Evolutionary conservation across 148 eudicot genomes (phyloP), one percentile per base, ranked within the genome.

Genomic region (Chenopodium quinoa): DNA sequence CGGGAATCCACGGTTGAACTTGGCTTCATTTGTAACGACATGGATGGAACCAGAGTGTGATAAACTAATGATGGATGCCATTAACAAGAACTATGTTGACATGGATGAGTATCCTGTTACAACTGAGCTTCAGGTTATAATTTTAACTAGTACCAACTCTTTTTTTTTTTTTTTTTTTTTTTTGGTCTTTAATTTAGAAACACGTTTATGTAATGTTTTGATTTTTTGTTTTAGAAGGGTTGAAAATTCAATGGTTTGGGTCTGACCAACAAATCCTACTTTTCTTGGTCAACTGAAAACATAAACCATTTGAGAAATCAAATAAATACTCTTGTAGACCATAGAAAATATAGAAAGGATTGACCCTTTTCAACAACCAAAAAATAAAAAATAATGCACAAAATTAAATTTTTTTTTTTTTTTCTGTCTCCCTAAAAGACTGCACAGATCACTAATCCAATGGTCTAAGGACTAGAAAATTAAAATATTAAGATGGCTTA

Each of bases 1-100:
- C 22, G 89, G 87, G 19, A 87, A 87, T 68, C 81, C 81, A 10
- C 34, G 83, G 79, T 32, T 87, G 65, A 84, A 87, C 65, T 11
- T 85, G 54, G 89, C 87, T 1, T 87, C 89, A 0, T 87, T 87
- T 9, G 89, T 87, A 54, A 87, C 89, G 0, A 87, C 87, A 2
- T 84, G 89, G 89, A 87, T 87, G 89, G 89, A 87, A 67, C 86
- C 87, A 0, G 89, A 87, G 78, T 87, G 89, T 70, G 86, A 87
- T 32, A 82, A 85, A 84, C 87, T 87, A 23, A 67, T 87, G 76
- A 70, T 84, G 87, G 89, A 72, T 46, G 81, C 89, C 72, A 82
- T 87, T 60, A 87, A 87, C 81, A 84, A 84, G 75, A 84, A 84
- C 78, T 83, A 79, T 58, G 86, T 83, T 14, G 86, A 83, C 82